Base-by-base conservation (phyloP, 805 yeast species). In the Myxozyma vanderwaltii region DNA sequence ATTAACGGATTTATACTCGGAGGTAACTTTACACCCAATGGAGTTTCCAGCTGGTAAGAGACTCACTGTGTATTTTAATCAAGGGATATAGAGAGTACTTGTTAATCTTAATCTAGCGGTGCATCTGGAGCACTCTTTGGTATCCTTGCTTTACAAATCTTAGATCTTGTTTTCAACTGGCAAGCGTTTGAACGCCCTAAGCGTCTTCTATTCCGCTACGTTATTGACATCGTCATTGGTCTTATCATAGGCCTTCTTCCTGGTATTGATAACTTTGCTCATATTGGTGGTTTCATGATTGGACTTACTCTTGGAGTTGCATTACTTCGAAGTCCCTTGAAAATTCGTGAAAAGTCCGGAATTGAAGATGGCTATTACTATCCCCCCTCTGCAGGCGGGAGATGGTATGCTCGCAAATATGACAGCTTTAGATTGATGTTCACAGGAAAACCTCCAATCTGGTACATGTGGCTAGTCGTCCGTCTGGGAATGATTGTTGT, bases 71-170 rank as follows among this genome's bases (percentile, higher is more conserved):
- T 38, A 13, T 6, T 7, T 38, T 7, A 13, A 17, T 5, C 6
- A 38, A 7, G 15, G 6, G n/a, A 17, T 38, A 13, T 13, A 17
- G 21, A 7, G 21, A 19, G 23, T 8, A 15, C 48, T 29, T 15
- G 27, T 36, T 29, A 33, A 49, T 3, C n/a, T 33, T n/a, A 2
- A 79, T 85, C 21, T 12, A 81, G 86, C 1, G 91, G 91, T 4
- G 88, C 89, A 1, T 81, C 86, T 10, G 91, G 91, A 2, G 80
- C 89, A 0, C 73, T 86, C 36, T 86, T 86, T 70, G 91, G 91
- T 1, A 73, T 86, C 29, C 80, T 86, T 56, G 86, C 88, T 1
- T 71, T 84, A 6, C 85, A 86, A 67, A 70, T 86, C 41, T 67
- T 85, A 6, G 76, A 76, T 38, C 69, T 85, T 66, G 74, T 85